phyloP scores from a whole-genome alignment of 495 filamentous ascomycete species.

The Neurospora cerealis region DNA sequence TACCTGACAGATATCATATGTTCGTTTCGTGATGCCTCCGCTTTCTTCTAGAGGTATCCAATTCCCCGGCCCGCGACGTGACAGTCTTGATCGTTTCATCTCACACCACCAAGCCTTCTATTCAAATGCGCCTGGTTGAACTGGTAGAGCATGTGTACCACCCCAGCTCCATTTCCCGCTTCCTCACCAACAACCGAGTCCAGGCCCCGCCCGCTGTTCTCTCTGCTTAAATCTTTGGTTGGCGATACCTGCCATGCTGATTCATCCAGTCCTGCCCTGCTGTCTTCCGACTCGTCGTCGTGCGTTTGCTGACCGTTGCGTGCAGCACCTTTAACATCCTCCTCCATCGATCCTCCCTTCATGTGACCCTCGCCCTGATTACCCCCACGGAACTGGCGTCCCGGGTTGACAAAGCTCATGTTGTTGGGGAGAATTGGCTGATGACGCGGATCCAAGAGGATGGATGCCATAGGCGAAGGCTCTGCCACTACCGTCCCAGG shows the following conservation, averaged over 20 bases:
- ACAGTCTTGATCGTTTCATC: constrained; percentile 13
- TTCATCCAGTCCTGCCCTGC: constrained; percentile 34
- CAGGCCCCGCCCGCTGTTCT: constrained; percentile 25
- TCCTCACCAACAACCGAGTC: constrained; percentile 10
- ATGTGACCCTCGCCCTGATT: constrained; percentile 34
- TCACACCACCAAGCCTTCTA: constrained; percentile 26
- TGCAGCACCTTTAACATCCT: constrained; percentile 52
- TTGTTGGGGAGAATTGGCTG: constrained; percentile 43
- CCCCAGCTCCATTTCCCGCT: constrained; percentile 39
- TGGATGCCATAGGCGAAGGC: constrained; percentile 55
- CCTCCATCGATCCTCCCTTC: constrained; percentile 39
- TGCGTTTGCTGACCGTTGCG: constrained; percentile 65
- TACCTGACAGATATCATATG: not conserved
- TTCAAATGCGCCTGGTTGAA: constrained; percentile 79
- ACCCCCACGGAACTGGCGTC: constrained; percentile 29
- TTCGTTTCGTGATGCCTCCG: not conserved
- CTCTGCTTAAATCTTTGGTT: constrained; percentile 28
- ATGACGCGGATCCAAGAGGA: constrained; percentile 79
- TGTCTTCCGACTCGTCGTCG: constrained; percentile 46
- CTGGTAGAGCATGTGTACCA: constrained; percentile 80
- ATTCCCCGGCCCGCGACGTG: not conserved
- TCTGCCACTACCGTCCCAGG: constrained; percentile 25
- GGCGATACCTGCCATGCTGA: constrained; percentile 45
- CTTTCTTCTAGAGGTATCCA: not conserved
- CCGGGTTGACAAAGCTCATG: constrained; percentile 27